These are phyloP conservation scores for Camellia sinensis DNA, from an alignment of 148 eudicot genomes.

Conservation along the genomic window DNA sequence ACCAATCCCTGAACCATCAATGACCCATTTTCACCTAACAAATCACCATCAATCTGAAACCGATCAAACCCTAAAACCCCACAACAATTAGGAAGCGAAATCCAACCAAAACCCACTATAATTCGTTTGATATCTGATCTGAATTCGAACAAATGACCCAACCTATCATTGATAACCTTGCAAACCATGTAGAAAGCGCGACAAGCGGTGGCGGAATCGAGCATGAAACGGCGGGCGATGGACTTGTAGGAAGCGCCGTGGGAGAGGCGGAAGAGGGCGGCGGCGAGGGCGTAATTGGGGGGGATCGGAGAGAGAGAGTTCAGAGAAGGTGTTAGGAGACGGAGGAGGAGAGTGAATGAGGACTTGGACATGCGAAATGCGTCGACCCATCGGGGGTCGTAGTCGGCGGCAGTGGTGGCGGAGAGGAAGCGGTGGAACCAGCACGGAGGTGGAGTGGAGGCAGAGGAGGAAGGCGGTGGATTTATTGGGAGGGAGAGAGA, in stretches of 20 bases:
- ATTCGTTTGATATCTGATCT: constrained; percentile 45
- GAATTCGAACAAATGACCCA: constrained; percentile 51
- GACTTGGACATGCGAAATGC: constrained; percentile 68
- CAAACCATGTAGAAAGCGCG: constrained; percentile 60
- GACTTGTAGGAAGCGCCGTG: constrained; percentile 51
- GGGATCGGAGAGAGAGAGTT: constrained; percentile 36
- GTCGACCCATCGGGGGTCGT: constrained; percentile 50
- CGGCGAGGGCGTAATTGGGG: constrained; percentile 57
- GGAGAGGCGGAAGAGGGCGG: constrained; percentile 59
- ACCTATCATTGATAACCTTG: constrained; percentile 51
- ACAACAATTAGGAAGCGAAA: constrained; percentile 70
- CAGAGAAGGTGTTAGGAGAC: constrained; percentile 43
- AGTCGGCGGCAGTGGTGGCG: constrained; percentile 24
- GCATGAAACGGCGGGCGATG: constrained; percentile 46
- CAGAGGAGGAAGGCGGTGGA: constrained; percentile 14
- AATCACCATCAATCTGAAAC: constrained; percentile 43
- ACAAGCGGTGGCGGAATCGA: constrained; percentile 48
- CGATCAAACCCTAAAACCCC: constrained; percentile 69
- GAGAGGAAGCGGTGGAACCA: constrained; percentile 69
- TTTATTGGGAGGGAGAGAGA: constrained; percentile 24
- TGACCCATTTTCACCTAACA: constrained; percentile 58
- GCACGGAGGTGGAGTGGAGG: constrained; percentile 22
- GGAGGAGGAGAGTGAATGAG: constrained; percentile 52
- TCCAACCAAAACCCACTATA: constrained; percentile 67
- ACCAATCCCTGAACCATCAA: constrained; percentile 86